phyloP scores from a whole-genome alignment of 2,329 filamentous ascomycete species.

The Fusarium pseudoanthophilum region DNA sequence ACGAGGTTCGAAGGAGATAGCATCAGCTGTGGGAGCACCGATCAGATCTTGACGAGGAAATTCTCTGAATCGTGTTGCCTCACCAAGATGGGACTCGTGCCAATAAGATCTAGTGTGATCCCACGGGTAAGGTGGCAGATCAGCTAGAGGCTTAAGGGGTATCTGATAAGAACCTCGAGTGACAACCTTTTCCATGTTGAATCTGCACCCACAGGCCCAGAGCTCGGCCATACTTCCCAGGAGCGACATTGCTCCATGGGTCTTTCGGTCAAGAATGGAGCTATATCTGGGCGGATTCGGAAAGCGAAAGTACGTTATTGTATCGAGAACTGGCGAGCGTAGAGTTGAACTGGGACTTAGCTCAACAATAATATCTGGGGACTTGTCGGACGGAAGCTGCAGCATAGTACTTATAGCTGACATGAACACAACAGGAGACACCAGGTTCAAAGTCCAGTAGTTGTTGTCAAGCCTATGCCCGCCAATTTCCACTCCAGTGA shows the following conservation, averaged over 20 bases:
- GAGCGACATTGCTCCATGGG: slow-evolving; percentile 38
- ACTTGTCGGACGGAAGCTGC: slow-evolving; percentile 37
- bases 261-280: slow-evolving; percentile 44
- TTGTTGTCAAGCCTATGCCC: slow-evolving; percentile 44
- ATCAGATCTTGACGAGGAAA: slow-evolving; percentile 63
- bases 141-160: slow-evolving; percentile 51
- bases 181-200: slow-evolving; percentile 49
- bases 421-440: slow-evolving; percentile 57
- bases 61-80: slow-evolving; percentile 56
- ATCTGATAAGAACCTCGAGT: slow-evolving; percentile 23
- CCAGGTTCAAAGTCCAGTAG: slow-evolving; percentile 62
- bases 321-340: slow-evolving; percentile 52
- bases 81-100: slow-evolving; percentile 62
- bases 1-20: slow-evolving; percentile 56
- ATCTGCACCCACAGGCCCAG: slow-evolving; percentile 50
- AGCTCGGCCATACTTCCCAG: slow-evolving; percentile 50
- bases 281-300: slow-evolving; percentile 36
- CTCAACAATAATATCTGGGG: slow-evolving; percentile 54
- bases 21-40: slow-evolving; percentile 57
- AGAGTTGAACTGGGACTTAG: slow-evolving; percentile 54
- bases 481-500: slow-evolving; percentile 47
- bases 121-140: slow-evolving; percentile 65
- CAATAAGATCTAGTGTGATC: slow-evolving; percentile 64
- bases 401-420: slow-evolving; percentile 53
- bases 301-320: slow-evolving; percentile 37